Evolutionary conservation across 2,329 filamentous ascomycete species (phyloP), one percentile per base, ranked within the genome.

Genomic region (Aspergillus proliferans): DNA sequence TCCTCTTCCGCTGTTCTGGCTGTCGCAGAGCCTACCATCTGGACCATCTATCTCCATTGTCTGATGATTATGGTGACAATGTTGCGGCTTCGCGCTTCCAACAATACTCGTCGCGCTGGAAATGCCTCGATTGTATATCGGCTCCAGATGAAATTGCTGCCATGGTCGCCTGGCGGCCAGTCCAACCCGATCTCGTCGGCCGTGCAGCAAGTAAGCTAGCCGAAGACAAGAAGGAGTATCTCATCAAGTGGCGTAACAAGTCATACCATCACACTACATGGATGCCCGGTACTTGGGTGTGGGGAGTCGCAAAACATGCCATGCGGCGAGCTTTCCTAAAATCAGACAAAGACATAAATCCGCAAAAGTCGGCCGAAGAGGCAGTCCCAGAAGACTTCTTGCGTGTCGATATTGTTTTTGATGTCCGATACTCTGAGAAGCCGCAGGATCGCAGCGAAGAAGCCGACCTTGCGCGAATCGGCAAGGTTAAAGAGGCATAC

Each of bases 241-340:
- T 98, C 2, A 73, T 98, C 58, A 95, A 93, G 64, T 97, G 91
- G 88, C 83, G 86, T 41, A 76, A 77, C 0, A 77, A 81, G 48
- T 95, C 92, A 0, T 94, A 96, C 61, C 86, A 84, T 54, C 85
- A 88, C 55, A 88, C 87, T 47, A 77, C 76, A 6, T 98, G 94
- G 93, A 87, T 89, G 78, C 83, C 89, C 8, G 93, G 92, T 10
- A 78, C 86, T 14, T 98, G 93, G 93, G 79, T 95, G 1, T 92
- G 82, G 76, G 89, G 90, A 5, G 76, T 86, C 8, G 80, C 81
- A 14, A 71, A 78, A 10, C 59, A 70, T 3, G 50, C 66, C 0
- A 94, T 87, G 83, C 83, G 89, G 14, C 81, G 77, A 8, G 77
- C 88, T 0, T 98, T 97, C 65, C 75, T 79, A 48, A 93, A 86